phyloP scores from a whole-genome alignment of 441 rosid genomes.

The Macaranga tanarius region DNA sequence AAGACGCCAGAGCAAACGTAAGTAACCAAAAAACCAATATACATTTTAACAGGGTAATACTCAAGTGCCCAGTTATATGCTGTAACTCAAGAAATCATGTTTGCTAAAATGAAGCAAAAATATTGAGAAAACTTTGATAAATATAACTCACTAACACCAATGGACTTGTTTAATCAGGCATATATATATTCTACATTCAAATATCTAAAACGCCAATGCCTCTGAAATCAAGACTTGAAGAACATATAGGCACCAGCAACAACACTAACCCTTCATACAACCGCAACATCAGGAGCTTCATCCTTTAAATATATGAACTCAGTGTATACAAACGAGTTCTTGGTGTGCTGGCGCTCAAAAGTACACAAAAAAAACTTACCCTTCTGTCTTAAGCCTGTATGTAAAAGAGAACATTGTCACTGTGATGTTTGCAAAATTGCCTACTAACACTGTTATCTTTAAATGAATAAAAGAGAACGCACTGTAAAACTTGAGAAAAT shows the following conservation, averaged over 20 bases:
- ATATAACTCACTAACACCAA: neutral
- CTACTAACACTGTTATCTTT: too few species aligned
- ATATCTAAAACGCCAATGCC: slow-evolving; percentile 7
- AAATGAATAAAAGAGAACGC: too few species aligned
- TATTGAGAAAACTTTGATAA: neutral
- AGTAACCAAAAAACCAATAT: neutral
- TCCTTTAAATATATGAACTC: neutral
- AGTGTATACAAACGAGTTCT: neutral
- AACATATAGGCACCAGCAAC: neutral
- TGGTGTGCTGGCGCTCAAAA: neutral
- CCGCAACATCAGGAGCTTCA: neutral
- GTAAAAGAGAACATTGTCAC: neutral
- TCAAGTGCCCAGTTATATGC: neutral
- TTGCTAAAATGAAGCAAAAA: neutral
- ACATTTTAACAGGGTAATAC: neutral
- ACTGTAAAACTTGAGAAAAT: too few species aligned
- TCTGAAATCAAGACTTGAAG: neutral
- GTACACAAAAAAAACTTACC: neutral
- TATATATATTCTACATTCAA: slow-evolving; percentile 14
- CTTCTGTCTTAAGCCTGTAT: slow-evolving; percentile 10
- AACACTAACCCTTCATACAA: neutral
- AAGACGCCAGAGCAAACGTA: neutral
- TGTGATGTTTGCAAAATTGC: neutral
- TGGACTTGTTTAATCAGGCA: neutral
- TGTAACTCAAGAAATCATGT: neutral